phyloP scores from a whole-genome alignment of 768 basidiomycete species.

The Clavulina sp. region DNA sequence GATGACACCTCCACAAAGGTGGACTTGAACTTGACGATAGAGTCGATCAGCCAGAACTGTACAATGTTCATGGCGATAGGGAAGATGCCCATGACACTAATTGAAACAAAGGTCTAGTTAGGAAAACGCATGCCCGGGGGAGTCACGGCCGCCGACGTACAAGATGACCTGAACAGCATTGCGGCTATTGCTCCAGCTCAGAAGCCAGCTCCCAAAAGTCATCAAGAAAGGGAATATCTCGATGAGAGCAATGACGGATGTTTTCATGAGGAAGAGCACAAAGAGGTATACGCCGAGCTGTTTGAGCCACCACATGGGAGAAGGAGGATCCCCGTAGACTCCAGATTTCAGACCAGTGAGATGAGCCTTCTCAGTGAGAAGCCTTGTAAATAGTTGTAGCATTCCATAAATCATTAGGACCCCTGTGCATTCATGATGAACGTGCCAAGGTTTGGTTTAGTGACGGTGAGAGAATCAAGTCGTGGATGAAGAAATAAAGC shows the following conservation, averaged over 20 bases:
- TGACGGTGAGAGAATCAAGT: conserved; percentile 7
- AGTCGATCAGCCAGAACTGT: conserved; percentile 93
- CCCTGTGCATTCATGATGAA: conserved; percentile 30
- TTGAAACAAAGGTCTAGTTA: not conserved
- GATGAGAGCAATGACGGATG: conserved; percentile 67
- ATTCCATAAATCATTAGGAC: conserved; percentile 66
- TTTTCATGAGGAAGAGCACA: conserved; percentile 72
- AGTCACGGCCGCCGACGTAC: conserved; percentile 28
- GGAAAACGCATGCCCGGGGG: not conserved
- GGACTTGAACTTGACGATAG: conserved; percentile 56
- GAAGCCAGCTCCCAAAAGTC: conserved; percentile 65
- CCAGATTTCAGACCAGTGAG: conserved; percentile 73
- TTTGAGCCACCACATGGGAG: conserved; percentile 48
- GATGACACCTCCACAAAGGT: not conserved
- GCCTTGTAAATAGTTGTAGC: conserved; percentile 42
- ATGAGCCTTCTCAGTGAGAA: conserved; percentile 44
- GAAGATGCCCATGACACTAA: conserved; percentile 78
- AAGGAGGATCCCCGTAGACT: conserved; percentile 75
- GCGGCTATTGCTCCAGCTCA: conserved; percentile 56
- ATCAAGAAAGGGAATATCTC: conserved; percentile 53
- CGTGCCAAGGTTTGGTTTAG: conserved; percentile 6
- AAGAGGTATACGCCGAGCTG: conserved; percentile 72
- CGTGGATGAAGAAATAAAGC: conserved; percentile 13
- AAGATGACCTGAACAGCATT: conserved; percentile 62
- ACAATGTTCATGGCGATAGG: conserved; percentile 70